These are phyloP conservation scores for Magnaporthales sp. DNA, from an alignment of 2,329 filamentous ascomycete genomes.

Conservation along the genomic window DNA sequence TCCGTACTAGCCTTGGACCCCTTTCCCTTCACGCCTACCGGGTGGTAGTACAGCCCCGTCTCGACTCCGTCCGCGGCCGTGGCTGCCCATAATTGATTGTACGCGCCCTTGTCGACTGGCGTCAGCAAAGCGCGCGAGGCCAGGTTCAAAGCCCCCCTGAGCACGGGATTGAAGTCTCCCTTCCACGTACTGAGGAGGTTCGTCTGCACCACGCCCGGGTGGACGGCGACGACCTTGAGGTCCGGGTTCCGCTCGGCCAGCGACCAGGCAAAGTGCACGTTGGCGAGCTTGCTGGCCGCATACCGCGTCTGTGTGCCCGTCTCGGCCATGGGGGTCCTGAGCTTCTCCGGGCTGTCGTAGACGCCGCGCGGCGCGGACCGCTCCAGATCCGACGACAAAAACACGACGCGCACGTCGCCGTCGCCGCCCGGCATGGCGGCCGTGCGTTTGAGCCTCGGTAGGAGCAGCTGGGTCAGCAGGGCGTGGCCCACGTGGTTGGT, in stretches of 20 bases:
- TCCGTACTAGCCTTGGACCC: constrained; percentile 13
- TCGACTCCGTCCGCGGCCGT: constrained; percentile 20
- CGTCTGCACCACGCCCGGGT: constrained; percentile 21
- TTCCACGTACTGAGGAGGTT: constrained; percentile 3
- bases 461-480: constrained; percentile 28
- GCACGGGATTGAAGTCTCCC: background rate
- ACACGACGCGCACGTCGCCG: constrained; percentile 17
- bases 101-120: constrained; percentile 19
- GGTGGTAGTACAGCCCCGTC: constrained; percentile 23
- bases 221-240: constrained; percentile 15
- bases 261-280: constrained; percentile 19
- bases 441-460: constrained; percentile 16
- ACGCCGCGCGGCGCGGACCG: constrained; percentile 8
- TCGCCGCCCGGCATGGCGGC: background rate
- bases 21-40: constrained; percentile 18
- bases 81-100: constrained; percentile 33
- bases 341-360: constrained; percentile 3
- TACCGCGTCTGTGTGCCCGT: constrained; percentile 16
- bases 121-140: background rate
- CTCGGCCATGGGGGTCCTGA: background rate
- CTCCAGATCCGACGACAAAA: constrained; percentile 12
- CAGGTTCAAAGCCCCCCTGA: background rate
- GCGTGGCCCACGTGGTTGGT: constrained; percentile 39
- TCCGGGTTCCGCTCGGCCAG: constrained; percentile 18
- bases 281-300: constrained; percentile 24